phyloP scores from a whole-genome alignment of 495 filamentous ascomycete species.

The Chaetomidium leptoderma region DNA sequence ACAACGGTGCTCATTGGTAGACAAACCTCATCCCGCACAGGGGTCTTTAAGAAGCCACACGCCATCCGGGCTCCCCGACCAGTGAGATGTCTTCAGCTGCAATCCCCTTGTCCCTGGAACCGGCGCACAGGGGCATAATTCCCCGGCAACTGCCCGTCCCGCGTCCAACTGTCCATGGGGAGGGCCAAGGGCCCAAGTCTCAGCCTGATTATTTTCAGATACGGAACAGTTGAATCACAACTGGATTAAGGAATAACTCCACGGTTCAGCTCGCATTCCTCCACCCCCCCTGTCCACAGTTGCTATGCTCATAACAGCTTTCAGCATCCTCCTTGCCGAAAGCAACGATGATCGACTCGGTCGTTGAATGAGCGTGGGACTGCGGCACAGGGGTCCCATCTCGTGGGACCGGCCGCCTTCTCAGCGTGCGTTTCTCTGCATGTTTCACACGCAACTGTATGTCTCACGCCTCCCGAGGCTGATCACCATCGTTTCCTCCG shows the following conservation, averaged over 20 bases:
- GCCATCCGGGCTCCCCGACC: not conserved
- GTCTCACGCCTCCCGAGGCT: not conserved
- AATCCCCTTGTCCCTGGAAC: not conserved
- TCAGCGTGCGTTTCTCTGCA: not conserved
- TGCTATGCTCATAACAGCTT: not conserved
- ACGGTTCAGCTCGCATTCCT: no score
- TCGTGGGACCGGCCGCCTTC: no score
- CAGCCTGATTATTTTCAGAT: no score
- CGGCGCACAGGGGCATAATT: not conserved
- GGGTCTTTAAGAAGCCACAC: not conserved
- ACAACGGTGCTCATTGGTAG: not conserved
- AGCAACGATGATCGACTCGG: not conserved
- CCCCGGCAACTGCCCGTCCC: no score
- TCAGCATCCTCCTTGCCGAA: not conserved
- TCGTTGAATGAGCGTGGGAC: not conserved
- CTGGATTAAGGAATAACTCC: no score
- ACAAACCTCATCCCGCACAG: no score
- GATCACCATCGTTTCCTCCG: not conserved
- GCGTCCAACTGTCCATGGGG: no score
- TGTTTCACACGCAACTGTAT: not conserved
- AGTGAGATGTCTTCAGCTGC: not conserved
- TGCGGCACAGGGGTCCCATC: no score
- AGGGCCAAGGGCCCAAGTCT: no score
- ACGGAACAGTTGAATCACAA: no score
- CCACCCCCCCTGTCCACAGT: not conserved